Evolutionary conservation across 495 filamentous ascomycete genomes (phyloP).

Genomic region (Letharia columbiana): DNA sequence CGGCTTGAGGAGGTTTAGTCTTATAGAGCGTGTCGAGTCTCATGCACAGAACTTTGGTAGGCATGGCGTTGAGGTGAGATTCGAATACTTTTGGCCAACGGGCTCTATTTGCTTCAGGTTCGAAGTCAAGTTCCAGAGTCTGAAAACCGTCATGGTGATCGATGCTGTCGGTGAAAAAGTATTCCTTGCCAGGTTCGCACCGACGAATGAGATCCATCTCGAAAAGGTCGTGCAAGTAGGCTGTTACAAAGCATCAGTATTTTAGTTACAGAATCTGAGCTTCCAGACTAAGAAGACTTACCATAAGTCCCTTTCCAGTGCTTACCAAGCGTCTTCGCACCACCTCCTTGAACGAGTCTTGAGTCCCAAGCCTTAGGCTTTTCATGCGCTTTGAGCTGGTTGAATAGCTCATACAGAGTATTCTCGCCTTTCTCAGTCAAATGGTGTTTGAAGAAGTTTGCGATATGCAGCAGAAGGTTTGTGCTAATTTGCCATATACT

Average conservation of each 20-base stretch:
- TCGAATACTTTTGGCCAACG: slow-evolving; percentile 21
- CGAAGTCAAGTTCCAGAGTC: slow-evolving; percentile 21
- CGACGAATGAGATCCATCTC: slow-evolving; percentile 17
- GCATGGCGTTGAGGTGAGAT: slow-evolving; percentile 18
- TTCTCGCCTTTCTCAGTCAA: slow-evolving; percentile 21
- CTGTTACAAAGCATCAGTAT: slow-evolving; percentile 9
- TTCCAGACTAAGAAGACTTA: slow-evolving; percentile 3
- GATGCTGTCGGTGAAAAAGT: slow-evolving; percentile 17
- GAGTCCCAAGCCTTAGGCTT: slow-evolving; percentile 21
- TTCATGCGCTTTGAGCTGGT: slow-evolving; percentile 15
- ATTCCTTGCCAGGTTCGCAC: neutral
- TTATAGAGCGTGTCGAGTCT: neutral
- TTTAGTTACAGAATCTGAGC: neutral
- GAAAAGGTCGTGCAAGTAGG: slow-evolving; percentile 36
- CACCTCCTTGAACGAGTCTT: slow-evolving; percentile 5
- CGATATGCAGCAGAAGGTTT: slow-evolving; percentile 22
- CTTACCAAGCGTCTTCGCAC: slow-evolving; percentile 11
- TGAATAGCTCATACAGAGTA: slow-evolving; percentile 18
- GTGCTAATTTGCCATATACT: slow-evolving; percentile 14
- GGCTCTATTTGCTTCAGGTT: neutral
- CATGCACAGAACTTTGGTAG: slow-evolving; percentile 10
- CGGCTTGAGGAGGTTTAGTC: neutral
- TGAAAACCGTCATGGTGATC: slow-evolving; percentile 21
- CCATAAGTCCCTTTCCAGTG: slow-evolving; percentile 22
- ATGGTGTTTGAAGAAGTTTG: slow-evolving; percentile 28